Evolutionary conservation across 73 alveolate genomes (phyloP).

Genomic region (Tetrahymena elliotti): DNA sequence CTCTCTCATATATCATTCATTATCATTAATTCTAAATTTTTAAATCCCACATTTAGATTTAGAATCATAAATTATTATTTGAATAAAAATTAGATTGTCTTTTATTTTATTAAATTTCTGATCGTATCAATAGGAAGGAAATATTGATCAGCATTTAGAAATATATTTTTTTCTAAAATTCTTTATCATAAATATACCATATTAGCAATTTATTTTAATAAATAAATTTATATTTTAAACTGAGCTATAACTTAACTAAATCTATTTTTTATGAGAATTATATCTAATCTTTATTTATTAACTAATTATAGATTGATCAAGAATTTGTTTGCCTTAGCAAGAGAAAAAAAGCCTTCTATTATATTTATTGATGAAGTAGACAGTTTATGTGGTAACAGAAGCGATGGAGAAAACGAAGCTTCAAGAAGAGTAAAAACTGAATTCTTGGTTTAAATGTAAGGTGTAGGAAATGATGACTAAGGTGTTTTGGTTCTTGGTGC

Average conservation of each 20-base stretch:
- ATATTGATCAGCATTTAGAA: neutral
- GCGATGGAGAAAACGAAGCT: constrained; percentile 96
- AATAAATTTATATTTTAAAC: too few relatives aligned
- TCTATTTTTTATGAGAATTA: too few relatives aligned
- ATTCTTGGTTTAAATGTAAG: constrained; percentile 95
- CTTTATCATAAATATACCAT: neutral
- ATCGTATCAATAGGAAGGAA: neutral
- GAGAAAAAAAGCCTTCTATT: constrained; percentile 95
- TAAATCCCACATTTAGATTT: neutral
- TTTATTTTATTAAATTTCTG: neutral
- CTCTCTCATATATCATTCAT: neutral
- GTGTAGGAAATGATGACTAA: constrained; percentile 89
- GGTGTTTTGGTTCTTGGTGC: constrained; percentile 97
- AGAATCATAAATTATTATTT: too few relatives aligned
- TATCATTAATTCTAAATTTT: too few relatives aligned
- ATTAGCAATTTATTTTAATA: too few relatives aligned
- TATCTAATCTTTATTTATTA: neutral
- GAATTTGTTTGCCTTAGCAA: constrained; percentile 90
- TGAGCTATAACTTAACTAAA: too few relatives aligned
- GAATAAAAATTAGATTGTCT: too few relatives aligned
- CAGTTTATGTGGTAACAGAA: constrained; percentile 36
- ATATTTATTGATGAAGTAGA: constrained; percentile 97
- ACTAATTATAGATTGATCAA: constrained; percentile 49
- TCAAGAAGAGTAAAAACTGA: constrained; percentile 93
- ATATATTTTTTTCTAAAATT: too few relatives aligned